A percentile compares a stretch with the other conserved stretches of the same genome.
Evolutionary conservation across 2,329 filamentous ascomycete genomes (phyloP).

Genomic region (Rugonectria rugulosa): DNA sequence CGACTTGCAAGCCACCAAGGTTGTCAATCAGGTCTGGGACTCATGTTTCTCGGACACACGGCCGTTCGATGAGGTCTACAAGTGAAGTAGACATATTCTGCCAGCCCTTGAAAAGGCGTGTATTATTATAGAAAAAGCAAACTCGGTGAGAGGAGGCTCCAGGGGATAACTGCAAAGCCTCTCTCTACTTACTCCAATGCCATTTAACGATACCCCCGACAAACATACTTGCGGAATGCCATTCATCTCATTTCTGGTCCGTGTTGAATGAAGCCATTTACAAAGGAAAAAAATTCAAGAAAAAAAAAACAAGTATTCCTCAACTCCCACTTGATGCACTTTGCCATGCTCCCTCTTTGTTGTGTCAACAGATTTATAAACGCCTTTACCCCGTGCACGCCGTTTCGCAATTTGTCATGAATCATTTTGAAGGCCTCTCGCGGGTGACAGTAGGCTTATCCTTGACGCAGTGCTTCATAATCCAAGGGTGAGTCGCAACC

Average conservation of each 20-base stretch:
- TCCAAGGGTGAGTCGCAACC: constrained; percentile 92
- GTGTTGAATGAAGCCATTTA: constrained; percentile 14
- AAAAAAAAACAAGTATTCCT: constrained; percentile 30
- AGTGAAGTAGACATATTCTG: constrained; percentile 53
- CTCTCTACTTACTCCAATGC: constrained; percentile 30
- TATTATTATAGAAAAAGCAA: constrained; percentile 8
- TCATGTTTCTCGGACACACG: constrained; percentile 94
- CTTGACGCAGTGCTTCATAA: constrained; percentile 89
- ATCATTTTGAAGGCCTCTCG: constrained; percentile 49
- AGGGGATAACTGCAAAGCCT: constrained; percentile 12
- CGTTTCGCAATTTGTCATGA: constrained; percentile 16
- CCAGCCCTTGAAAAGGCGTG: background rate
- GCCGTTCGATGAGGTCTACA: constrained; percentile 96
- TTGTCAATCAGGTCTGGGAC: constrained; percentile 98
- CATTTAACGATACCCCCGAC: constrained; percentile 37
- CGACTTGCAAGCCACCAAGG: constrained; percentile 82
- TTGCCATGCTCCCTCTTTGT: constrained; percentile 29
- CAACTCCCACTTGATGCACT: constrained; percentile 44
- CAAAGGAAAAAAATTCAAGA: background rate
- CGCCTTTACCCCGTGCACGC: constrained; percentile 28
- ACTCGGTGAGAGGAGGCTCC: constrained; percentile 5
- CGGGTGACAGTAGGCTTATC: constrained; percentile 57
- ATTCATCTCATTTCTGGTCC: constrained; percentile 23
- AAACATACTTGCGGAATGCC: constrained; percentile 16
- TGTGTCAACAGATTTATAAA: constrained; percentile 27